Evolutionary conservation across 1,284 basidiomycete species (phyloP), one percentile per base, ranked within the genome.

Genomic region (Termitomyces sp.): DNA sequence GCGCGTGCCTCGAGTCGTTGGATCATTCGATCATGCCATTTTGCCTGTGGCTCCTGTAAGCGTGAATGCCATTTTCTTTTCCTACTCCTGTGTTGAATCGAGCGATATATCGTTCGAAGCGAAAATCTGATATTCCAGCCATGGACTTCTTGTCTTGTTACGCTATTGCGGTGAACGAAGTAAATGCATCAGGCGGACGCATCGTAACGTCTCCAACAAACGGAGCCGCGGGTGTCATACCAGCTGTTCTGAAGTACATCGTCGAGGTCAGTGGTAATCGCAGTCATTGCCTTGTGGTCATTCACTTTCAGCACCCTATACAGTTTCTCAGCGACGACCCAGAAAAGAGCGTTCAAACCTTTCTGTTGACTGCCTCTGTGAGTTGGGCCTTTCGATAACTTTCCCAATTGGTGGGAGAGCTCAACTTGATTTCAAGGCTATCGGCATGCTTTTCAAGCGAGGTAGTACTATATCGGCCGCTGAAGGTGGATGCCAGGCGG

Each of bases 381-480:
- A 55, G 55, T 34, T 17, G 34, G 48, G 52, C 40, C 19, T 45
- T 6, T 28, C 49, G 56, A n/a, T 50, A n/a, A 30, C 21, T 53
- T 43, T 10, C 44, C 9, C 13, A 3, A 28, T 10, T 34, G 31
- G 17, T 44, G 13, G 1, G 28, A 40, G 10, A 21, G 36, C 17
- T 28, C 28, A 3, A 12, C 7, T n/a, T 30, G 26, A 28, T 49
- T 19, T 31, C 10, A 58, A 83, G 94, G 88, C 94, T 1, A 75
- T 98, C 53, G 94, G 94, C 4, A 98, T 98, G 96, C 76, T 98
- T 17, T 98, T 96, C 78, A 98, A 98, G 69, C 83, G 95, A 53
- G 95, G 95, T 21, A 95, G 94, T 53, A 98, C 95, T 0, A 98
- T 98, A 50, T 92, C 88, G 42, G 96, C 95, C 8, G 95, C 96